Evolutionary conservation across 2,329 filamentous ascomycete genomes (phyloP).

Genomic region (Clarireedia monteithiana): DNA sequence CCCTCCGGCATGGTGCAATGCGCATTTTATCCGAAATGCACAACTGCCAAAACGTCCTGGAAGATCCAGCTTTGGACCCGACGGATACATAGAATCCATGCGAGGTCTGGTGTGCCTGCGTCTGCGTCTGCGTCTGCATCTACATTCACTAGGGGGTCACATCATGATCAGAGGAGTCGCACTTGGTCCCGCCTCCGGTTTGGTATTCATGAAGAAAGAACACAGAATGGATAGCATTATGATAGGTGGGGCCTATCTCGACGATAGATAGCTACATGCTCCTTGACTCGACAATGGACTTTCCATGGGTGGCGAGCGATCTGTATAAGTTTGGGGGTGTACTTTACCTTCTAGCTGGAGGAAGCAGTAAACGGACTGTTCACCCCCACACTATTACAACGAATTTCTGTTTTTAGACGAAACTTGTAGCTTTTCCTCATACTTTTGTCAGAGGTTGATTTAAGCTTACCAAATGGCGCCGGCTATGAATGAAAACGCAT

Average conservation of each 20-base stretch:
- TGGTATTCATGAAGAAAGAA: not conserved
- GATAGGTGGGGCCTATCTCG: slow-evolving; percentile 1
- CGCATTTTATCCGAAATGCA: not conserved
- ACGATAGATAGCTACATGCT: slow-evolving; percentile 18
- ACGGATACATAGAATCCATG: not conserved
- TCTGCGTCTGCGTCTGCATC: not conserved
- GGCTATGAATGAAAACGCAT: slow-evolving; percentile 5
- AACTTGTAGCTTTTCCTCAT: slow-evolving; percentile 7
- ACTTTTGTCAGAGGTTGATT: slow-evolving; percentile 6
- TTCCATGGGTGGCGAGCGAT: not conserved
- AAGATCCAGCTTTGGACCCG: not conserved
- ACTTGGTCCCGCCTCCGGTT: not conserved
- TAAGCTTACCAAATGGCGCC: slow-evolving; percentile 17
- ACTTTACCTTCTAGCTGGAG: not conserved
- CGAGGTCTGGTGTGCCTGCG: slow-evolving; percentile 1
- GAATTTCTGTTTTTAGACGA: slow-evolving; percentile 4
- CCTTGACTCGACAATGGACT: slow-evolving; percentile 12
- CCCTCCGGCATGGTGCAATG: not conserved
- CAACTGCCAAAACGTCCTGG: not conserved
- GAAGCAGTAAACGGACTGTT: slow-evolving; percentile 2
- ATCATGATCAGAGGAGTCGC: not conserved
- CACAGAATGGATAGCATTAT: slow-evolving; percentile 2
- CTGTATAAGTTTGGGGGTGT: slow-evolving; percentile 13
- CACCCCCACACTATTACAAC: slow-evolving; percentile 12
- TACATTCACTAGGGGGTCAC: not conserved